Percentiles rank a stretch among this genome's conserved stretches.
Evolutionary conservation across 768 basidiomycete genomes (phyloP).

Genomic region (Xanthoconium purpureum): DNA sequence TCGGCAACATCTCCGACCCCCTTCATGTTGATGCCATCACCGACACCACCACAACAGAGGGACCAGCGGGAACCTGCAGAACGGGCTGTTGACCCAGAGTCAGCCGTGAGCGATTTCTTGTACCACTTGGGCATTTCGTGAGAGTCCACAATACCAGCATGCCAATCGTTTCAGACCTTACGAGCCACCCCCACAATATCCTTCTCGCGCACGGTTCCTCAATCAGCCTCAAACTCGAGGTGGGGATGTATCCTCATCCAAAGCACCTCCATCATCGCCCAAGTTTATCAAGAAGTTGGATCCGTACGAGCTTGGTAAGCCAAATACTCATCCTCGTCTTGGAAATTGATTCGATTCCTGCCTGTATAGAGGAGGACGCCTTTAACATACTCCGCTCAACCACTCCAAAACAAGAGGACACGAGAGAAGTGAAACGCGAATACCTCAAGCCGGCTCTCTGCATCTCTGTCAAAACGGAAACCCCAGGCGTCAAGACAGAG

Average conservation of each 20-base stretch:
- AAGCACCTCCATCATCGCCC: neutral
- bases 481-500: conserved; percentile 6
- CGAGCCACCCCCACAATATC: conserved; percentile 23
- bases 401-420: conserved; percentile 1
- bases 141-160: conserved; percentile 3
- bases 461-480: conserved; percentile 7
- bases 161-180: conserved; percentile 23
- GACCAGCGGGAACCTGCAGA: neutral
- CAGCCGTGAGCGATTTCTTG: conserved; percentile 1
- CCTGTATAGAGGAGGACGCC: conserved; percentile 25
- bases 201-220: conserved; percentile 12
- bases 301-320: conserved; percentile 28
- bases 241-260: neutral
- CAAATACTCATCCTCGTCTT: neutral
- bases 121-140: neutral
- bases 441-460: neutral
- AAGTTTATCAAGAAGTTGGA: conserved; percentile 29
- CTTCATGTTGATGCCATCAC: neutral
- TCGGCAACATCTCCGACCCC: neutral
- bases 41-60: neutral
- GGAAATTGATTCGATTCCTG: neutral
- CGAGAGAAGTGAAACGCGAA: neutral
- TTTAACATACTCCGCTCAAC: conserved; percentile 9
- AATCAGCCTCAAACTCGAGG: neutral
- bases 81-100: neutral